A percentile compares a stretch with the other conserved stretches of the same genome.
These are phyloP conservation scores for Symmetrospora coprosmae DNA, from an alignment of 768 basidiomycete species.

Conservation along the genomic window DNA sequence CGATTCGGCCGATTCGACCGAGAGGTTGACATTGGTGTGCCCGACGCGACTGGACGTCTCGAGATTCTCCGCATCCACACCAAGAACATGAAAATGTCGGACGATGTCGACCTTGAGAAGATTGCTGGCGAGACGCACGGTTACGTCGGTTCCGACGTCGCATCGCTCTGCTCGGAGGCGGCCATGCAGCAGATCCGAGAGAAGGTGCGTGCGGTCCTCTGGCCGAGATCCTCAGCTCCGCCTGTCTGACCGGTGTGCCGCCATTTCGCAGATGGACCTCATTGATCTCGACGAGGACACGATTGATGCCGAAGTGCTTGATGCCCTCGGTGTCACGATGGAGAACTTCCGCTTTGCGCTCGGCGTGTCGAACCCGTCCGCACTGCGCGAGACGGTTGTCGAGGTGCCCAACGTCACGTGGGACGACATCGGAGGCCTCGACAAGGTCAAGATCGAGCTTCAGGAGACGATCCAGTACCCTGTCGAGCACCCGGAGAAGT, in stretches of 20 bases:
- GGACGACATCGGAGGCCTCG: constrained; percentile 98
- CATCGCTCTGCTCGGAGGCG: constrained; percentile 93
- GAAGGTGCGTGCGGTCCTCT: constrained; percentile 66
- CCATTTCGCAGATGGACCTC: constrained; percentile 57
- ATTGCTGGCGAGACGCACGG: constrained; percentile 99
- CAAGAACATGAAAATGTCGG: constrained; percentile 97
- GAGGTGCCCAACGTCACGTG: constrained; percentile 97
- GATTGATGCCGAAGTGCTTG: constrained; percentile 96
- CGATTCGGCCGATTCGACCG: constrained; percentile 99
- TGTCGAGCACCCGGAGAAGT: constrained; percentile 99
- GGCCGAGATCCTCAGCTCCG: constrained; percentile 8
- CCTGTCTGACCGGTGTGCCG: neutral
- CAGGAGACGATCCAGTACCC: constrained; percentile 99
- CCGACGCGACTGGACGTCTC: constrained; percentile 94
- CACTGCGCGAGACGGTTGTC: constrained; percentile 96
- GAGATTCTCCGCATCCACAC: constrained; percentile 99
- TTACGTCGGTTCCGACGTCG: constrained; percentile 96
- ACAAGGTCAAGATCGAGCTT: constrained; percentile 97
- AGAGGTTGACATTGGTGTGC: constrained; percentile 98
- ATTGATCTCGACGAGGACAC: constrained; percentile 90
- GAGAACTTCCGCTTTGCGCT: constrained; percentile 99
- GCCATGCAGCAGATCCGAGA: constrained; percentile 99
- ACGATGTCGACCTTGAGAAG: constrained; percentile 97
- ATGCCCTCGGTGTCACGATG: constrained; percentile 98
- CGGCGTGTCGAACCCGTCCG: constrained; percentile 92